Conservation (phyloP, 768 basidiomycete genomes). For the Hemileccinum rubropunctum region DNA sequence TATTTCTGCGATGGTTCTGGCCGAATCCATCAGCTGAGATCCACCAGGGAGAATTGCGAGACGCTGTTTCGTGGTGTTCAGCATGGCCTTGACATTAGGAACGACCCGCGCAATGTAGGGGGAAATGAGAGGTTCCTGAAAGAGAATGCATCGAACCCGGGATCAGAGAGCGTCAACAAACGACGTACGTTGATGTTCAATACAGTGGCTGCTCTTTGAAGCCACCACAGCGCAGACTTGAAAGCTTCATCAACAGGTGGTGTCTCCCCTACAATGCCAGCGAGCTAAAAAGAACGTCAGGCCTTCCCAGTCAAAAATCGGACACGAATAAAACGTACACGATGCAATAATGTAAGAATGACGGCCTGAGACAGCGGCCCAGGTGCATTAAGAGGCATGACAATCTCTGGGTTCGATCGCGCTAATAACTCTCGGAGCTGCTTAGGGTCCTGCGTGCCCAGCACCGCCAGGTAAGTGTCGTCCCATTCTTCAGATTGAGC, state of each 20-base stretch:
- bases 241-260: conserved; percentile 77
- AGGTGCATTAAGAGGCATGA: conserved; percentile 73
- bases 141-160: background rate
- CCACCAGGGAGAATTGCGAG: conserved; percentile 74
- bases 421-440: conserved; percentile 74
- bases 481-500: conserved; percentile 76
- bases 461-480: conserved; percentile 72
- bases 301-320: background rate
- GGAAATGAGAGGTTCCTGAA: conserved; percentile 74
- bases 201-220: conserved; percentile 69
- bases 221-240: conserved; percentile 84
- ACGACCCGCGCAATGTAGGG: conserved; percentile 81
- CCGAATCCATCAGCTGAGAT: conserved; percentile 62
- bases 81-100: conserved; percentile 71
- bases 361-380: conserved; percentile 81
- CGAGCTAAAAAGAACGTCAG: conserved; percentile 48
- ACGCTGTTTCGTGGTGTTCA: conserved; percentile 79
- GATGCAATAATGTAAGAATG: conserved; percentile 76
- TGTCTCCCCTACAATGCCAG: conserved; percentile 70
- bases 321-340: conserved; percentile 47
- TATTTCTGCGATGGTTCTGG: conserved; percentile 68
- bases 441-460: conserved; percentile 69
- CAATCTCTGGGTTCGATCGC: conserved; percentile 72
- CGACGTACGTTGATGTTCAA: conserved; percentile 67
- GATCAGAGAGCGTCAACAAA: background rate